Percentiles rank a stretch among this genome's conserved stretches.
phyloP scores from a whole-genome alignment of 495 filamentous ascomycete genomes.

The Parathielavia hyrcaniae region DNA sequence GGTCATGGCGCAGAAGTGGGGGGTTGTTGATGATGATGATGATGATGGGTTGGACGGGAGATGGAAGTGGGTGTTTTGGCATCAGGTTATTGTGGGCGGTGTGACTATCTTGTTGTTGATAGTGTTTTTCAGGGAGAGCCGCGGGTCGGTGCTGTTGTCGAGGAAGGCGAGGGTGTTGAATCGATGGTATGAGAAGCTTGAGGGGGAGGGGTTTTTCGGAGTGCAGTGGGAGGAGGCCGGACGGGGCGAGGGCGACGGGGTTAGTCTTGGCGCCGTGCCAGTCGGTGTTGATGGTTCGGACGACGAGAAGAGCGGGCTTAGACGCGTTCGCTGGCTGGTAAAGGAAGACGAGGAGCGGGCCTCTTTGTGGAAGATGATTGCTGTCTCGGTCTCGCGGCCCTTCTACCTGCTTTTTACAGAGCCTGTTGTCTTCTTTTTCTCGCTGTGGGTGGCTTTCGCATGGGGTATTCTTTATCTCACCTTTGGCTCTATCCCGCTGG shows the following conservation, averaged over 20 bases:
- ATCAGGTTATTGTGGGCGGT: constrained; percentile 67
- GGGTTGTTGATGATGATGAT: too few relatives aligned
- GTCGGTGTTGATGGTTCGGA: not conserved
- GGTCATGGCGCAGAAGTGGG: constrained; percentile 56
- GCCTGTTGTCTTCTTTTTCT: constrained; percentile 92
- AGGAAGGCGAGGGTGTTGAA: constrained; percentile 71
- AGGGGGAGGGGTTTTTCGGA: constrained; percentile 59
- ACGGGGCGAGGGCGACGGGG: not conserved
- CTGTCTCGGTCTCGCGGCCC: constrained; percentile 68
- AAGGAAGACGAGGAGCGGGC: constrained; percentile 74
- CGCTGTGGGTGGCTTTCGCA: constrained; percentile 80
- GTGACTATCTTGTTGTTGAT: constrained; percentile 56
- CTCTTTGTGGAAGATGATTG: constrained; percentile 64
- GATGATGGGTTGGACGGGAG: constrained; percentile 13
- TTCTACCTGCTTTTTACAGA: constrained; percentile 86
- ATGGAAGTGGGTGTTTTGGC: constrained; percentile 90
- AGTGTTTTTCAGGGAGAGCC: constrained; percentile 72
- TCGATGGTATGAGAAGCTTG: constrained; percentile 68
- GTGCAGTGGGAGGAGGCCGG: constrained; percentile 41
- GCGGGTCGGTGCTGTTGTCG: constrained; percentile 74
- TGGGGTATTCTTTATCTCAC: constrained; percentile 89
- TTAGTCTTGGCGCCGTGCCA: not conserved
- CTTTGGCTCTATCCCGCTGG: constrained; percentile 69
- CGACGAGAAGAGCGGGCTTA: constrained; percentile 36
- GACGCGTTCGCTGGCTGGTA: constrained; percentile 77